A percentile compares a stretch with the other conserved stretches of the same genome.
These are phyloP conservation scores for Ceratopteris richardii DNA, from an alignment of 75 land plant genomes.

Conservation along the genomic window DNA sequence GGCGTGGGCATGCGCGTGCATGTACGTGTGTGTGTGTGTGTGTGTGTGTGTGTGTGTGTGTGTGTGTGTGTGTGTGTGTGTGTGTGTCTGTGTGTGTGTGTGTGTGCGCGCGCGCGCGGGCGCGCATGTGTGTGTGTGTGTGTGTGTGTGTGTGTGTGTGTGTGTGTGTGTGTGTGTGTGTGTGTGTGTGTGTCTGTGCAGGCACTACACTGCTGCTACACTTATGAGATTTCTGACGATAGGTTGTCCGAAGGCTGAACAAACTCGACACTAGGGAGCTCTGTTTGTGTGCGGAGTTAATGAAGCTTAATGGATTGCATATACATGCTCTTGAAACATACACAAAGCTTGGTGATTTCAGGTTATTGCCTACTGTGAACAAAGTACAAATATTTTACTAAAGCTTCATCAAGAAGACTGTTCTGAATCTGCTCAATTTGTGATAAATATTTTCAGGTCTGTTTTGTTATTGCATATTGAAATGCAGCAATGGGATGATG, in stretches of 20 bases:
- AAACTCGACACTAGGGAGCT: slow-evolving; percentile 21
- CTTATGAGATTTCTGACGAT: too few species aligned
- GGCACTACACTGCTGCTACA: too few species aligned
- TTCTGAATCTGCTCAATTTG: background rate
- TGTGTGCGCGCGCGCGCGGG: too few species aligned
- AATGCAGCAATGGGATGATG: slow-evolving; percentile 39
- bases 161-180: too few species aligned
- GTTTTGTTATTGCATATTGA: slow-evolving; percentile 29
- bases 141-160: too few species aligned
- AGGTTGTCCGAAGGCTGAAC: slow-evolving; percentile 34
- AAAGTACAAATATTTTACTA: background rate
- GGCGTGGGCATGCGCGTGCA: too few species aligned
- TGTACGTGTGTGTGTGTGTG: too few species aligned
- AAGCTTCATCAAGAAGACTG: background rate
- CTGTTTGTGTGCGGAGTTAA: slow-evolving; percentile 23
- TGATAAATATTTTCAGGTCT: slow-evolving; percentile 11
- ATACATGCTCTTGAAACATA: slow-evolving; percentile 39
- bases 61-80: too few species aligned
- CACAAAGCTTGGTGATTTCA: slow-evolving; percentile 34
- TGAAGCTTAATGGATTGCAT: slow-evolving; percentile 27
- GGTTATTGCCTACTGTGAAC: slow-evolving; percentile 14
- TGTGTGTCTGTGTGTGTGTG: too few species aligned
- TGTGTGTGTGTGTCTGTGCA: too few species aligned
- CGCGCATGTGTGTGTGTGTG: too few species aligned
- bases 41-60: too few species aligned